These are phyloP conservation scores for Phaeomoniella chlamydospora DNA, from an alignment of 2,329 filamentous ascomycete genomes.

Conservation along the genomic window DNA sequence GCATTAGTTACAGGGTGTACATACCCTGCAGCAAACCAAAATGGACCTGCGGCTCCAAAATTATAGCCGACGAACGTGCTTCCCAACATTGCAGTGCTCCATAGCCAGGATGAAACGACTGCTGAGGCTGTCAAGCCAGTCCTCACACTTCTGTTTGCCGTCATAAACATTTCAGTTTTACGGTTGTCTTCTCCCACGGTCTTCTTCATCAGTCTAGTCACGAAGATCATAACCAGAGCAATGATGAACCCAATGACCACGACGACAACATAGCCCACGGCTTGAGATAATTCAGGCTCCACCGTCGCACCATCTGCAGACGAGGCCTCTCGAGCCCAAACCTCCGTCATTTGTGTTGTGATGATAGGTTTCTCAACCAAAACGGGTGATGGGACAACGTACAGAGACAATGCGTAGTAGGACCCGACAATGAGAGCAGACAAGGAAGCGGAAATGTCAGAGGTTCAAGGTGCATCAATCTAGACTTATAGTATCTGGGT, in stretches of 20 bases:
- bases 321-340: too few relatives aligned
- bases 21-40: conserved; percentile 41
- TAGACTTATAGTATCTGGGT: too few relatives aligned
- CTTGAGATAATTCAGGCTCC: conserved; percentile 20
- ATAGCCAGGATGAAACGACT: conserved; percentile 29
- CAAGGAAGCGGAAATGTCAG: too few relatives aligned
- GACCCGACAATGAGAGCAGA: too few relatives aligned
- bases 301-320: conserved; percentile 8
- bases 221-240: conserved; percentile 22
- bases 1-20: conserved; percentile 2
- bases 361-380: too few relatives aligned
- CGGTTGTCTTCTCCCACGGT: conserved; percentile 1
- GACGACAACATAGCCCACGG: conserved; percentile 27
- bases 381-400: too few relatives aligned
- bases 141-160: conserved; percentile 34
- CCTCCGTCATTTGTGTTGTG: too few relatives aligned
- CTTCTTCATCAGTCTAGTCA: conserved; percentile 5
- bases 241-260: conserved; percentile 25
- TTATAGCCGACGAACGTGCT: conserved; percentile 36
- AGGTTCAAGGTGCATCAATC: too few relatives aligned
- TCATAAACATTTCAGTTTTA: conserved; percentile 35
- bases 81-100: conserved; percentile 29
- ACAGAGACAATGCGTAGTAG: too few relatives aligned
- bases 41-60: conserved; percentile 39
- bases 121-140: conserved; percentile 38